Conservation (phyloP, 2,329 filamentous ascomycete genomes). For the Neonectria punicea region DNA sequence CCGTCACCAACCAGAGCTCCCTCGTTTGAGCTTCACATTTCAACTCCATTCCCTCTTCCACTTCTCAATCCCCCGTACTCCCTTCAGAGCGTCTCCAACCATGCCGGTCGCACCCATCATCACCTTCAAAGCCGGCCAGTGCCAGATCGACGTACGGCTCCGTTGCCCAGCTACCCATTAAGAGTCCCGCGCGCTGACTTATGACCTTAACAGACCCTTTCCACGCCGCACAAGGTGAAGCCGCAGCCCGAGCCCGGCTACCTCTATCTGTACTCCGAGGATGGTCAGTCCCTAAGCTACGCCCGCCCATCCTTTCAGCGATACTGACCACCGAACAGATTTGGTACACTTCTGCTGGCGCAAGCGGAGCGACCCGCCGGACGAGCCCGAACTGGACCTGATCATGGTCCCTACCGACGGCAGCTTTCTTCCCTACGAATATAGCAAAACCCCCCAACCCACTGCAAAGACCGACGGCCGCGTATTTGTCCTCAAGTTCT, state of each 20-base stretch:
- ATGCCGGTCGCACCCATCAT: slow-evolving; percentile 91
- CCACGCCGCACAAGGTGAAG: slow-evolving; percentile 76
- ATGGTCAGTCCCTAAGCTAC: slow-evolving; percentile 67
- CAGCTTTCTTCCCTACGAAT: slow-evolving; percentile 84
- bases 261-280: slow-evolving; percentile 91
- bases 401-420: slow-evolving; percentile 94
- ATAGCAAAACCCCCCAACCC: slow-evolving; percentile 64
- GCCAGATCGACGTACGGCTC: slow-evolving; percentile 79
- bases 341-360: slow-evolving; percentile 98
- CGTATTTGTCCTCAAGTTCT: slow-evolving; percentile 93
- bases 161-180: slow-evolving; percentile 2
- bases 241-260: slow-evolving; percentile 81
- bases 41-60: slow-evolving; percentile 17
- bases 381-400: slow-evolving; percentile 84
- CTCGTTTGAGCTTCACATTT: slow-evolving; percentile 21
- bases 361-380: slow-evolving; percentile 75
- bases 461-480: slow-evolving; percentile 82
- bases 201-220: slow-evolving; percentile 52
- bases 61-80: slow-evolving; percentile 13
- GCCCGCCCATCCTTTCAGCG: not conserved
- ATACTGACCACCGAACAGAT: slow-evolving; percentile 60
- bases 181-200: slow-evolving; percentile 31
- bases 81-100: slow-evolving; percentile 25
- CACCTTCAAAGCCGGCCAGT: slow-evolving; percentile 95
- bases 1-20: slow-evolving; percentile 18